Conservation (phyloP, 805 yeast genomes). For the Metschnikowia sp. region DNA sequence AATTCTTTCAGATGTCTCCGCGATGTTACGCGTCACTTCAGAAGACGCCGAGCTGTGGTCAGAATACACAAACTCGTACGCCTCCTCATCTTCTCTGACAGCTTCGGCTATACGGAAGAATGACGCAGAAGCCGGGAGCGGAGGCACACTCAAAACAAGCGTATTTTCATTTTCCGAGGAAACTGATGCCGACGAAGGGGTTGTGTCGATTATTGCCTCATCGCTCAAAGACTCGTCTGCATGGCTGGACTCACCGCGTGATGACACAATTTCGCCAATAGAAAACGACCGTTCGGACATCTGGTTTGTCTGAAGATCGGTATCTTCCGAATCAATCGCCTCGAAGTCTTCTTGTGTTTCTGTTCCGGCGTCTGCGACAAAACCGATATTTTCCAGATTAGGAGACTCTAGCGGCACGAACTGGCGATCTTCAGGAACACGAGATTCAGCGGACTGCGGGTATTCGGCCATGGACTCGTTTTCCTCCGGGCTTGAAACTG, state of each 20-base stretch:
- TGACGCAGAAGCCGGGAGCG: conserved; percentile 4
- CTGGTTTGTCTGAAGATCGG: too few species aligned
- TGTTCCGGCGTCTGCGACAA: too few species aligned
- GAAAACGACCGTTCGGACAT: too few species aligned
- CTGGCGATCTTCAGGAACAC: too few species aligned
- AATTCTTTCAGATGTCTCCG: background rate
- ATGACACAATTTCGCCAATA: too few species aligned
- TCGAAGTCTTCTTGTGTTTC: too few species aligned
- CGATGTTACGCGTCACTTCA: background rate
- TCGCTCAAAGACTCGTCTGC: background rate
- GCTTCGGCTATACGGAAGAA: conserved; percentile 5
- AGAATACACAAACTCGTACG: background rate
- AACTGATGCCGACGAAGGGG: background rate
- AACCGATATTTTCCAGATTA: too few species aligned
- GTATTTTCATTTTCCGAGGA: background rate
- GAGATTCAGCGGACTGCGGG: too few species aligned
- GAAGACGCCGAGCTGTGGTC: background rate
- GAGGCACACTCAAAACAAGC: conserved; percentile 1
- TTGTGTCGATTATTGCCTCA: background rate
- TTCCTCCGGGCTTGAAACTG: background rate
- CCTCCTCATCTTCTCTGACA: background rate
- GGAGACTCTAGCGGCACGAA: too few species aligned
- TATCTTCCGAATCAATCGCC: too few species aligned
- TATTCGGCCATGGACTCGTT: too few species aligned
- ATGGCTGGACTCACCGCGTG: too few species aligned